phyloP scores from a whole-genome alignment of 202 grass and related monocot genomes.

The Setaria italica region DNA sequence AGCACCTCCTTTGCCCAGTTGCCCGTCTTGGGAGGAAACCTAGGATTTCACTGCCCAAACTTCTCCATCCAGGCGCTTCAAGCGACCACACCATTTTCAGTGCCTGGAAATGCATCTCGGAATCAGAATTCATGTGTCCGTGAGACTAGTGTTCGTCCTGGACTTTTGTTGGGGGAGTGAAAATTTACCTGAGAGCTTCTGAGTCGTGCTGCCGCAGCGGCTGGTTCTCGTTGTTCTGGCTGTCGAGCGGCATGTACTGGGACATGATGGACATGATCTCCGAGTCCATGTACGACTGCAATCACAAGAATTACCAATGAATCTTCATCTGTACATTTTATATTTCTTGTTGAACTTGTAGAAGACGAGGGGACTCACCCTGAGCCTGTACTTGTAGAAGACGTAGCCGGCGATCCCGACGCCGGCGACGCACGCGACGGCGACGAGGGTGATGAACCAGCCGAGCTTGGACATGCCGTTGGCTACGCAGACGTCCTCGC shows the following conservation, averaged over 20 bases:
- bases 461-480: conserved; percentile 68
- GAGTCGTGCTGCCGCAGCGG: conserved; percentile 69
- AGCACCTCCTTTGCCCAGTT: background rate
- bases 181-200: conserved; percentile 48
- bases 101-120: background rate
- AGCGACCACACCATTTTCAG: background rate
- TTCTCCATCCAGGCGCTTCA: background rate
- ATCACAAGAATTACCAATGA: background rate
- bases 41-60: background rate
- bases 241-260: conserved; percentile 98
- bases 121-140: background rate
- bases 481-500: conserved; percentile 80
- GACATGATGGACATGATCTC: conserved; percentile 99
- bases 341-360: background rate
- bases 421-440: conserved; percentile 65
- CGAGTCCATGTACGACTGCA: conserved; percentile 98
- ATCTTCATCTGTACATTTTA: background rate
- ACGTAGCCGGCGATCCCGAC: conserved; percentile 69
- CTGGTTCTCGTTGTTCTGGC: conserved; percentile 71
- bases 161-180: background rate
- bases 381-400: conserved; percentile 98
- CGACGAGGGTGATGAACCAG: conserved; percentile 69
- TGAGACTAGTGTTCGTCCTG: background rate
- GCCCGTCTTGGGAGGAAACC: conserved; percentile 5
- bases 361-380: conserved; percentile 49